Base-by-base conservation (phyloP, 257 asterid species). In the Ocimum tenuiflorum region DNA sequence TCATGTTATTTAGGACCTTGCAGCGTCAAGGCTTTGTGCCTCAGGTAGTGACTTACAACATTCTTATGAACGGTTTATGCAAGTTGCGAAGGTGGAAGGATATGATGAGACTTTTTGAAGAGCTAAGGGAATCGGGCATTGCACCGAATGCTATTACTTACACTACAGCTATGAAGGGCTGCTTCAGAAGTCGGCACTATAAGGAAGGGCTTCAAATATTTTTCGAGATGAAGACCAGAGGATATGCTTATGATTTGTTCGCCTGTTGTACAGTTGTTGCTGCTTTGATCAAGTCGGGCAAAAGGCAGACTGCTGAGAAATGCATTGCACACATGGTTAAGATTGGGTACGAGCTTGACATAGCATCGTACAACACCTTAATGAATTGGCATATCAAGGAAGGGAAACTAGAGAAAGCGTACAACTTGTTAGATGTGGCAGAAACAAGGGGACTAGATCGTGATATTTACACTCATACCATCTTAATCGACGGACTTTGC, bases 141-240 rank as follows among this genome's bases (percentile, higher is more conserved):
- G 42, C 45, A 39, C 97, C 96, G 0, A 86, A 89, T 80, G 94
- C 95, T 51, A 78, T 92, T 58, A 87, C 99, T 55, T 92, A 92
- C 77, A 92, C 97, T 20, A 78, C 90, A 2, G 70, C 85, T 58
- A 80, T 92, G 87, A 92, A 87, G 42, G 77, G 88, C 68, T 76
- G 81, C 78, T 92, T 89, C 65, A 84, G 70, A 66, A 50, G 75
- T 58, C 73, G 73, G 52, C 75, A 76, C 65, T 72, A 81, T 33
- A 69, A 72, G 15, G 85, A 84, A 72, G 99, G 96, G 46, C 65
- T 89, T 62, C 78, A 80, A 62, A 60, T 88, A 49, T 89, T 87
- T 55, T 43, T 33, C 18, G 94, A 89, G 83, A 89, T 92, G 99
- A 89, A 86, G 82, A 76, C 72, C 17, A 75, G 79, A 64, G 97